Conservation (phyloP, 192 early-diverging fungal species). For the Tieghemiomyces parasiticus region DNA sequence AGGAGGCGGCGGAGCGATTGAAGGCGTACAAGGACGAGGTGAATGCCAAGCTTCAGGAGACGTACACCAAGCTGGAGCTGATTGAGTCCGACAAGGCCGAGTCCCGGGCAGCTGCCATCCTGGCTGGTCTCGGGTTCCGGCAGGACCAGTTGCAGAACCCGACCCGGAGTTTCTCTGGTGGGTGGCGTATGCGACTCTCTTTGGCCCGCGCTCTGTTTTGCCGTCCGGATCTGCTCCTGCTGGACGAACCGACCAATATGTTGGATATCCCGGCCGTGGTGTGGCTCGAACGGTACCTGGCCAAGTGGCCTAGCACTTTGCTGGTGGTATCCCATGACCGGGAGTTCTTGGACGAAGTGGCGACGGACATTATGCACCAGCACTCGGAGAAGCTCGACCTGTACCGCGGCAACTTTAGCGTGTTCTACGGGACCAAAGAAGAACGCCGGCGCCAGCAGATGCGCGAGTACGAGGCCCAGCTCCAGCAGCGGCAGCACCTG, state of each 20-base stretch:
- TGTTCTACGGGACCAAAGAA: conserved; percentile 76
- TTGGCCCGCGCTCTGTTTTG: conserved; percentile 95
- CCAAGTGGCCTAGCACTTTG: conserved; percentile 80
- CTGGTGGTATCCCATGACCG: conserved; percentile 97
- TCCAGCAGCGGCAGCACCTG: conserved; percentile 84
- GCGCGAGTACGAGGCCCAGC: conserved; percentile 92
- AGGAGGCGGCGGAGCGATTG: no score
- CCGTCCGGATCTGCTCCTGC: conserved; percentile 74
- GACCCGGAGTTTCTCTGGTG: conserved; percentile 94
- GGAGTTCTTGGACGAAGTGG: conserved; percentile 91
- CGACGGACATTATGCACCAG: conserved; percentile 94
- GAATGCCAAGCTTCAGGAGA: conserved; percentile 51
- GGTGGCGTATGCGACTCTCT: conserved; percentile 98
- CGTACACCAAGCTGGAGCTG: conserved; percentile 75
- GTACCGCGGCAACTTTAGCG: conserved; percentile 90
- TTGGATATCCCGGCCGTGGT: conserved; percentile 94
- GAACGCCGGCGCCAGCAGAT: conserved; percentile 84
- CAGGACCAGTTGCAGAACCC: conserved; percentile 57
- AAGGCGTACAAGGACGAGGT: conserved; percentile 24
- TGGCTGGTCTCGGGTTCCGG: conserved; percentile 92
- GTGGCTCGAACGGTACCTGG: conserved; percentile 91
- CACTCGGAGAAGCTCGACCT: conserved; percentile 86
- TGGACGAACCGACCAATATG: conserved; percentile 91
- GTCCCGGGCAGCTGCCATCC: conserved; percentile 83
- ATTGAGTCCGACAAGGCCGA: conserved; percentile 98